Evolutionary conservation across 495 filamentous ascomycete genomes (phyloP).

Genomic region (Massariosphaeria phaeospora): DNA sequence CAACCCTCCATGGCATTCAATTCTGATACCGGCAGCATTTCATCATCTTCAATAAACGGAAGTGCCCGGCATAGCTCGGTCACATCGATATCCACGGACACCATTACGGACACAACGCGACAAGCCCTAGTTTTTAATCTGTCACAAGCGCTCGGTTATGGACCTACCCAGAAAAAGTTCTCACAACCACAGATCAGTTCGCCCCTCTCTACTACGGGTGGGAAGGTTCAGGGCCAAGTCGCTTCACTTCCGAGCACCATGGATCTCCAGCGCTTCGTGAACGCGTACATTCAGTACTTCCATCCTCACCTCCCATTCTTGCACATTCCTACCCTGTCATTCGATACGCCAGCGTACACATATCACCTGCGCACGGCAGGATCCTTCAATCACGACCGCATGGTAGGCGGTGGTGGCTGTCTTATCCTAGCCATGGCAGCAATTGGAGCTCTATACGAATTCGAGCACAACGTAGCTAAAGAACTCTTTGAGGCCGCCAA

Average conservation of each 20-base stretch:
- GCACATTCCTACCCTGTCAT: constrained; percentile 86
- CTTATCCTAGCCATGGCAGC: constrained; percentile 93
- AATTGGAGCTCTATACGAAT: constrained; percentile 92
- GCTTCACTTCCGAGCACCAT: constrained; percentile 69
- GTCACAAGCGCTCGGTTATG: constrained; percentile 68
- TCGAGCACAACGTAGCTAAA: constrained; percentile 70
- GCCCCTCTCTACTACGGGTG: constrained; percentile 54
- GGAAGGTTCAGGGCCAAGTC: constrained; percentile 38
- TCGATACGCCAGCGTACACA: constrained; percentile 70
- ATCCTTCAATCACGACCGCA: constrained; percentile 57
- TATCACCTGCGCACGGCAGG: constrained; percentile 52
- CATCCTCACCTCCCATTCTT: constrained; percentile 93
- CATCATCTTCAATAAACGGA: constrained; percentile 57
- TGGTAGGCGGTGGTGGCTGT: constrained; percentile 79
- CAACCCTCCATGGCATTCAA: constrained; percentile 49
- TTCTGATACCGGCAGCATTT: constrained; percentile 58
- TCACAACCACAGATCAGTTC: constrained; percentile 67
- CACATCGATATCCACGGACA: constrained; percentile 61
- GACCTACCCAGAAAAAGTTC: constrained; percentile 60
- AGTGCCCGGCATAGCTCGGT: constrained; percentile 60
- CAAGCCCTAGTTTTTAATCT: constrained; percentile 79
- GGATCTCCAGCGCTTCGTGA: constrained; percentile 88
- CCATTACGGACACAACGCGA: constrained; percentile 91
- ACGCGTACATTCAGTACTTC: constrained; percentile 87
- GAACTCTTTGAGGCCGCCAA: constrained; percentile 90